Evolutionary conservation across 208 protist genomes (phyloP), one percentile per base, ranked within the genome.

Genomic region (Leishmania gerbilli): DNA sequence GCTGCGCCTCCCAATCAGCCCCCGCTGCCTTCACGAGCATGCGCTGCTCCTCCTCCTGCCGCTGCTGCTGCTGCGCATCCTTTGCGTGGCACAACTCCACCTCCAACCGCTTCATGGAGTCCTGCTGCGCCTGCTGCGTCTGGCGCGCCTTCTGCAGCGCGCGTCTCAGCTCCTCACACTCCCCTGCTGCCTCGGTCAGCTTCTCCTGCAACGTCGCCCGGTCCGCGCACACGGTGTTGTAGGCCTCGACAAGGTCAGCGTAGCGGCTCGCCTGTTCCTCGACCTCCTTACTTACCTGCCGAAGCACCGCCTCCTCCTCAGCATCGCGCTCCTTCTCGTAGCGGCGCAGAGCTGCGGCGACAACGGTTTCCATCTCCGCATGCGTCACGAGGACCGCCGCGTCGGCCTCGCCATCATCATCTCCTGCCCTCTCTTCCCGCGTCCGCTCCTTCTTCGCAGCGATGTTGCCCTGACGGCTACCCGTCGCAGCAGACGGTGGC

Each of bases 231-330:
- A 86, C 51, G 1, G 53, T 45, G 21, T 82, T 62, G 74, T 92
- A 81, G 37, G 83, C 84, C 53, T 76, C 74, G 3, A 85, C 60
- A n/a, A 95, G 79, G 27, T 77, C 76, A 1, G 87, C 87, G 77
- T 93, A 91, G 0, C 85, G 83, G 6, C 69, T 45, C 17, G 88
- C 87, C 77, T 94, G 90, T 67, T 80, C 74, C 79, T 92, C 90
- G 56, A 96, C 91, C 82, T 96, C 93, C 37, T 51, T 79, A n/a
- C 83, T 87, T 27, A 96, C 88, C 65, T 93, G 84, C 77, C 90
- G 82, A 31, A 96, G 87, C 55, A 95, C 87, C 17, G 81, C 84
- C 62, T 91, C 89, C 80, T 96, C 93, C 79, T 95, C 93, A 11
- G 87, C 86, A 82, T 96, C 91, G 17, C 93, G 85, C 77, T 82